Conservation (phyloP, 139 green algal species). For the Chlorella ohadii region DNA sequence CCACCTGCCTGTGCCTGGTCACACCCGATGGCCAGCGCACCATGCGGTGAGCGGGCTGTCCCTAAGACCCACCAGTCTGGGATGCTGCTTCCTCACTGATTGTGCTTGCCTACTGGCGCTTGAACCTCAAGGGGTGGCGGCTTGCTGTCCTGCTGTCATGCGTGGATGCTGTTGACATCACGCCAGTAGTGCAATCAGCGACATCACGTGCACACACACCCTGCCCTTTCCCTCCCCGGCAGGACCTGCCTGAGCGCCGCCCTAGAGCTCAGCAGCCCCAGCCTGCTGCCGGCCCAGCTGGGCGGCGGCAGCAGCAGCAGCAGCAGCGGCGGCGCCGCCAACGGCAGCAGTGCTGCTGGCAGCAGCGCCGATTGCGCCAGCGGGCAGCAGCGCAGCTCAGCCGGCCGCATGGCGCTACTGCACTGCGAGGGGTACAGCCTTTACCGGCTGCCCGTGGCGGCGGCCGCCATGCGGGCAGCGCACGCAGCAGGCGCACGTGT, state of each 20-base stretch:
- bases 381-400: neutral
- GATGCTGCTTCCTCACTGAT: no score
- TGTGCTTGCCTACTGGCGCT: no score
- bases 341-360: neutral
- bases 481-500: conserved; percentile 37
- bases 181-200: no score
- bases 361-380: neutral
- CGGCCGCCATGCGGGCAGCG: conserved; percentile 39
- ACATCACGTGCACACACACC: no score
- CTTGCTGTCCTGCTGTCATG: no score
- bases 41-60: conserved; percentile 70
- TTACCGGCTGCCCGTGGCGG: conserved; percentile 58
- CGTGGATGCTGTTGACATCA: no score
- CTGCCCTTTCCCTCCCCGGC: no score
- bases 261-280: conserved; percentile 51
- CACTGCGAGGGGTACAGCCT: conserved; percentile 89
- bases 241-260: conserved; percentile 82
- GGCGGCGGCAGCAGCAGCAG: neutral
- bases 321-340: neutral
- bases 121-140: no score
- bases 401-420: conserved; percentile 46
- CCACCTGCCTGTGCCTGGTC: conserved; percentile 73
- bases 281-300: conserved; percentile 56
- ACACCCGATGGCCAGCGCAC: conserved; percentile 89
- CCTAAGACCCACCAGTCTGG: no score